Evolutionary conservation across 805 yeast species (phyloP).

Genomic region (Ascoidea tarda): DNA sequence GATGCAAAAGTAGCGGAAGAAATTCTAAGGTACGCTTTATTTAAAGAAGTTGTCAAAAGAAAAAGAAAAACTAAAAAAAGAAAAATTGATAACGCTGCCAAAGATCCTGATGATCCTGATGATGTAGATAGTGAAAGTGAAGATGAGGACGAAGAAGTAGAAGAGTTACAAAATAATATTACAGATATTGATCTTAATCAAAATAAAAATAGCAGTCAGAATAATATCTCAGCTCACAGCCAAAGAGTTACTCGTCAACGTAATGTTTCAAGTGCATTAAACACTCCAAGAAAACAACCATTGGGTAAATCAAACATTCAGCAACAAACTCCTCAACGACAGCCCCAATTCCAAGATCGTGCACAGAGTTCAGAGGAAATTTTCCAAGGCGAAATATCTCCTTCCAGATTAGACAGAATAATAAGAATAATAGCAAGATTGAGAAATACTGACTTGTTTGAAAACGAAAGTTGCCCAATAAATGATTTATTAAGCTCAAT

Average conservation of each 20-base stretch:
- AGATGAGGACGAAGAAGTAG: constrained; percentile 16
- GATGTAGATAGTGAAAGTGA: constrained; percentile 15
- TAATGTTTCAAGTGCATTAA: constrained; percentile 1
- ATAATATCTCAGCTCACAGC: constrained; percentile 6
- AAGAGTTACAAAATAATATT: constrained; percentile 2
- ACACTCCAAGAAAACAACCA: constrained; percentile 8
- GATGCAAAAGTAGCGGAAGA: constrained; percentile 85
- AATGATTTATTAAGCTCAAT: constrained; percentile 24
- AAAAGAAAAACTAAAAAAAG: constrained; percentile 16
- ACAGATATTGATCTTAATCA: constrained; percentile 11
- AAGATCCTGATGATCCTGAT: neutral
- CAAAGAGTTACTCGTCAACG: constrained; percentile 3
- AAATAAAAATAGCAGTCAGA: constrained; percentile 9
- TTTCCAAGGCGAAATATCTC: constrained; percentile 27
- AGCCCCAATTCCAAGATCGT: neutral
- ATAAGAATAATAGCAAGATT: constrained; percentile 32
- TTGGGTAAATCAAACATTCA: neutral
- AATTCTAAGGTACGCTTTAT: constrained; percentile 70
- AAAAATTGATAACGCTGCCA: constrained; percentile 2
- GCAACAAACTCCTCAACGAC: neutral
- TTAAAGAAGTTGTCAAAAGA: constrained; percentile 51
- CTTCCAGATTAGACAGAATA: constrained; percentile 32
- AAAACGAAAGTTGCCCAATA: constrained; percentile 28
- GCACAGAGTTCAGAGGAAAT: constrained; percentile 5
- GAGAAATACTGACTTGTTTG: constrained; percentile 27